phyloP scores from a whole-genome alignment of 306 rosid species.

The Betula pendula region DNA sequence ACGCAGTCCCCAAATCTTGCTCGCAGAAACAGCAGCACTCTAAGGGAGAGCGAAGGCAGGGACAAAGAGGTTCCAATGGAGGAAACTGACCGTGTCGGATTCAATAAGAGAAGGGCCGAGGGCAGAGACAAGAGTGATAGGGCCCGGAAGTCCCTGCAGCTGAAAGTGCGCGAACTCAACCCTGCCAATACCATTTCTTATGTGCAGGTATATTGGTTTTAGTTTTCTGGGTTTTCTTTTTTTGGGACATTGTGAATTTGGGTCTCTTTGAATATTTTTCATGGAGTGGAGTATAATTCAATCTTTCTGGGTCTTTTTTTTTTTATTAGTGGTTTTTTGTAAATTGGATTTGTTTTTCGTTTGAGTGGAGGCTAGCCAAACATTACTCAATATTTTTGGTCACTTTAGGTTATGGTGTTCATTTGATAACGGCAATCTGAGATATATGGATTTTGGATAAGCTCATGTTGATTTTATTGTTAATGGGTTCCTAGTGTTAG shows the following conservation, averaged over 20 bases:
- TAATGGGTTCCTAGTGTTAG: background rate
- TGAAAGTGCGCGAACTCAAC: slow-evolving; percentile 64
- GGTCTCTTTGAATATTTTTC: background rate
- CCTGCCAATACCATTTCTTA: slow-evolving; percentile 69
- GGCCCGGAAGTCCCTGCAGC: slow-evolving; percentile 53
- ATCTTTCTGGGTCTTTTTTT: background rate
- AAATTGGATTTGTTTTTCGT: background rate
- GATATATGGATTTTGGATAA: background rate
- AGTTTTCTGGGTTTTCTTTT: background rate
- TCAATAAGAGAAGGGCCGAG: slow-evolving; percentile 80
- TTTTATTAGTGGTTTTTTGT: background rate
- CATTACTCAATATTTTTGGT: background rate
- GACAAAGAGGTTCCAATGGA: slow-evolving; percentile 37
- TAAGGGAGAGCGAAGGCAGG: slow-evolving; percentile 9
- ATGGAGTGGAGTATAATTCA: background rate
- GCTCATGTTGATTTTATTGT: background rate
- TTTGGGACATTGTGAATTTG: background rate
- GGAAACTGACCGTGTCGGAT: slow-evolving; percentile 36
- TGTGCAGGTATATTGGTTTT: slow-evolving; percentile 51
- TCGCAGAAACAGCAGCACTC: slow-evolving; percentile 37
- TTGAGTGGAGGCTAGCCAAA: background rate
- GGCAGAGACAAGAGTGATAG: slow-evolving; percentile 55
- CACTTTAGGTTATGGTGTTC: background rate
- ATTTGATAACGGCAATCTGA: background rate
- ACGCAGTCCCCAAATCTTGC: slow-evolving; percentile 24